Conservation (phyloP, 345 rosid species). For the Citrus medica region DNA sequence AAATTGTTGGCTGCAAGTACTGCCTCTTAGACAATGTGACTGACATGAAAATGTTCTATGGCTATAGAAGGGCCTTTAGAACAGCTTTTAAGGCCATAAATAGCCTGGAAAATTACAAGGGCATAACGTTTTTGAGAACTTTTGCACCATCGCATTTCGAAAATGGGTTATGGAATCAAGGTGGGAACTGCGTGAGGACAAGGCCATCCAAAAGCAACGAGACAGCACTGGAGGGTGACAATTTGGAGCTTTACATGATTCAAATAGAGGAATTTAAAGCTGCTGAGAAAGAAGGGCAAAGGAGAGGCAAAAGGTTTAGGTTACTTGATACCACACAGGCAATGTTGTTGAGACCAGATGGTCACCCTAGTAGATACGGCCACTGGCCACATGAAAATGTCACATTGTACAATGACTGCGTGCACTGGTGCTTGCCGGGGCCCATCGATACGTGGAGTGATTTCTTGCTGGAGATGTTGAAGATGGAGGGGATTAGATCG, state of each 20-base stretch:
- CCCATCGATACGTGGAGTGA: conserved; percentile 82
- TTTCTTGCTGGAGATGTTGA: conserved; percentile 78
- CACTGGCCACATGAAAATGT: conserved; percentile 68
- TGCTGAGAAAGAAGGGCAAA: conserved; percentile 53
- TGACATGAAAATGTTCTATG: conserved; percentile 58
- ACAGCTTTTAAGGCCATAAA: conserved; percentile 67
- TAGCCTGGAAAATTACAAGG: conserved; percentile 45
- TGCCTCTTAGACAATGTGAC: conserved; percentile 51
- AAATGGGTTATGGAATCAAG: conserved; percentile 75
- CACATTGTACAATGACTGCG: conserved; percentile 70
- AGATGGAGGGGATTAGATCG: conserved; percentile 52
- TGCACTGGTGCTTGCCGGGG: conserved; percentile 95
- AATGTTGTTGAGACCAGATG: conserved; percentile 64
- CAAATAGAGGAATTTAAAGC: conserved; percentile 69
- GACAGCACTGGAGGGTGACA: conserved; percentile 43
- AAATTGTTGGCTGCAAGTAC: conserved; percentile 54
- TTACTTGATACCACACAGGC: conserved; percentile 62
- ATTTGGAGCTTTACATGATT: conserved; percentile 54
- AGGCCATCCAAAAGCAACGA: conserved; percentile 54
- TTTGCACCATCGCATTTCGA: conserved; percentile 82
- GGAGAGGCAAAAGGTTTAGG: conserved; percentile 50
- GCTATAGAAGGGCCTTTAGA: conserved; percentile 57
- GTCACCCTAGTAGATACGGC: conserved; percentile 79
- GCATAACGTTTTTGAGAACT: conserved; percentile 58
- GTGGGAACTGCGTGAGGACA: conserved; percentile 66